These are phyloP conservation scores for Amaranthus palmeri DNA, from an alignment of 148 eudicot genomes.

Conservation along the genomic window DNA sequence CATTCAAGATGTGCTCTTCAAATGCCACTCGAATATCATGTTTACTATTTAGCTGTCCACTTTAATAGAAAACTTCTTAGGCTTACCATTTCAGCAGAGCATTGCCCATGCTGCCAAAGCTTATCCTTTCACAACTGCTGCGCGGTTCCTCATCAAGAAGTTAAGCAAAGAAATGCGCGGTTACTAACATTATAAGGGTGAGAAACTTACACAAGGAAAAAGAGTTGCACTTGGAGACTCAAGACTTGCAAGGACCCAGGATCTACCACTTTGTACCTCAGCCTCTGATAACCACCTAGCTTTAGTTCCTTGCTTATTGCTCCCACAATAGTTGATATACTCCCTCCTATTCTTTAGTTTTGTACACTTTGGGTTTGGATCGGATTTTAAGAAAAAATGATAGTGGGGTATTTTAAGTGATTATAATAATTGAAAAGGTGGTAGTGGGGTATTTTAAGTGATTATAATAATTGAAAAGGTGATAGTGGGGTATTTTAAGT, in stretches of 20 bases:
- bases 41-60: neutral
- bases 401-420: no score
- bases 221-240: neutral
- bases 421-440: no score
- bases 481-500: no score
- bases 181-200: neutral
- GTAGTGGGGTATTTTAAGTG: no score
- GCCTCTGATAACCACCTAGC: neutral
- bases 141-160: neutral
- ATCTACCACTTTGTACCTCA: neutral
- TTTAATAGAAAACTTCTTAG: neutral
- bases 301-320: neutral
- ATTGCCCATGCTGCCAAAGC: neutral
- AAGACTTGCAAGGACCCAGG: neutral
- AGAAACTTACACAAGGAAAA: neutral
- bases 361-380: no score
- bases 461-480: no score
- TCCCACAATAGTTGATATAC: neutral
- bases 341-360: no score
- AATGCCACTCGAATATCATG: no score
- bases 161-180: neutral
- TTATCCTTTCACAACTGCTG: neutral
- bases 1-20: neutral
- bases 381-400: no score
- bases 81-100: no score